Percentiles rank a stretch among this genome's conserved stretches.
Evolutionary conservation across 345 rosid genomes (phyloP).

Genomic region (Turritis glabra): DNA sequence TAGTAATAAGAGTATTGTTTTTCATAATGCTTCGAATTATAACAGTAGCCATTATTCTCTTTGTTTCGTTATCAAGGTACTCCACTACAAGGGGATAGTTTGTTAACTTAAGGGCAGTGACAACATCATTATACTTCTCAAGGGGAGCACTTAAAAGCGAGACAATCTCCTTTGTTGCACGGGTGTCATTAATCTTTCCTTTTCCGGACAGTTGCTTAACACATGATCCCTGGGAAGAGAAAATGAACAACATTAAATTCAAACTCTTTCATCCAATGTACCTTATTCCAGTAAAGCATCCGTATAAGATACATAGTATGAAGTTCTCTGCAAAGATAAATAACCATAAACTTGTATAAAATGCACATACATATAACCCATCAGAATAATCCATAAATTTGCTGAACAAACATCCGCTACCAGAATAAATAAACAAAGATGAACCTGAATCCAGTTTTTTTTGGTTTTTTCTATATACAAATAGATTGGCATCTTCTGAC

Average conservation of each 20-base stretch:
- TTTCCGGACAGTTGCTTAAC: slow-evolving; percentile 69
- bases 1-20: slow-evolving; percentile 74
- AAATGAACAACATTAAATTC: slow-evolving; percentile 27
- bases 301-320: neutral
- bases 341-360: slow-evolving; percentile 3
- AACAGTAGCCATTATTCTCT: slow-evolving; percentile 90
- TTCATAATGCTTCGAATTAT: slow-evolving; percentile 96
- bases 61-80: slow-evolving; percentile 84
- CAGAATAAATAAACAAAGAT: neutral
- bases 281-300: slow-evolving; percentile 9
- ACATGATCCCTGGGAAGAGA: slow-evolving; percentile 81
- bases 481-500: neutral
- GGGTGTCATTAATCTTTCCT: slow-evolving; percentile 82
- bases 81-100: slow-evolving; percentile 89
- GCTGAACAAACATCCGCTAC: neutral
- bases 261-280: slow-evolving; percentile 23
- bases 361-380: slow-evolving; percentile 2
- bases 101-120: slow-evolving; percentile 82
- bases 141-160: slow-evolving; percentile 95
- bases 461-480: neutral
- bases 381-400: neutral
- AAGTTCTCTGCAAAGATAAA: slow-evolving; percentile 3
- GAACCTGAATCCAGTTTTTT: neutral
- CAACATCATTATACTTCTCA: slow-evolving; percentile 93
- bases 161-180: slow-evolving; percentile 91